Base-by-base conservation (phyloP, 208 protist species). In the Porcisia hertigi region DNA sequence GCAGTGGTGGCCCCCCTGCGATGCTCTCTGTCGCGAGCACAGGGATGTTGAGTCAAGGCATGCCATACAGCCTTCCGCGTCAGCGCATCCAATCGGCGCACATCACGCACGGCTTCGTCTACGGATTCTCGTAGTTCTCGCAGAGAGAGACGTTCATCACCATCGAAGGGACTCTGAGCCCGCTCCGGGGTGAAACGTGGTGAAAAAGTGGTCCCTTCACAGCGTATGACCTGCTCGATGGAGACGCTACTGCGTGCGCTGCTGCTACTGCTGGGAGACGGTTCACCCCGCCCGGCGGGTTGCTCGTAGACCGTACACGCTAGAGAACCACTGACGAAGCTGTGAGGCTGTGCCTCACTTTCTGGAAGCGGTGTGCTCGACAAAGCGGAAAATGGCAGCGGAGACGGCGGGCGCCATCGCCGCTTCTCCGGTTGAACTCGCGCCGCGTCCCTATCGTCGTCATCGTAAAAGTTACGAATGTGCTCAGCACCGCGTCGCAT, bases 31-130 rank as follows among this genome's bases (percentile, higher is more conserved):
- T 43, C 66, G 47, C 66, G 47, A 71, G 66, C 5, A 49, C 34
- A 16, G 6, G 36, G 9, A 7, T 62, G 52, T 36, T 74, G 71
- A 4, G 73, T 83, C n/a, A 94, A 65, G 49, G 79, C 77, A 54
- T 92, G 83, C 88, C 87, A 94, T 39, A 92, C 88, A 2, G 90
- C 86, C 57, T 87, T 82, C 5, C 92, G 66, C 69, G 87, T 88
- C 58, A 94, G 79, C 55, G 66, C 66, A 47, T 83, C 83, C 57
- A 88, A 64, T 18, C 80, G 85, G 3, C 73, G 76, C 20, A 94
- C 76, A 41, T 84, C 85, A 18, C 76, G 69, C 65, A 87, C 72
- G 39, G 85, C 82, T 76, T 79, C 83, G 64, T 53, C 65, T 30
- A 92, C 70, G 11, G 83, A 79, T 39, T 69, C 59, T 34, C 72